phyloP scores from a whole-genome alignment of 192 early-diverging fungal species.

The Entomortierella parvispora region DNA sequence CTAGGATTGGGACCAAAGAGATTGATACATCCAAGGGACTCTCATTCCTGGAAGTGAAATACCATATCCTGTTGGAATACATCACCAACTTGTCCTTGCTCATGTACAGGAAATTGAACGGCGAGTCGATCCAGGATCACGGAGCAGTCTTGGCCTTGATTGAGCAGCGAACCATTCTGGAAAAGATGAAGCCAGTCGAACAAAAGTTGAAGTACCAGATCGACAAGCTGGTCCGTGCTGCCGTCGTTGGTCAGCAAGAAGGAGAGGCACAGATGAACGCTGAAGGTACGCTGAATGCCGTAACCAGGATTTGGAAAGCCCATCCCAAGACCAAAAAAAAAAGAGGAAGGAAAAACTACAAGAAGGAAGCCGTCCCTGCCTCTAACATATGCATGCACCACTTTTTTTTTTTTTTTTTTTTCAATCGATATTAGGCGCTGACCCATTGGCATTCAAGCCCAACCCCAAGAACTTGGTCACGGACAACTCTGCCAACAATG shows the following conservation, averaged over 20 bases:
- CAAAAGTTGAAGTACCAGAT: constrained; percentile 96
- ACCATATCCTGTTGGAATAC: constrained; percentile 88
- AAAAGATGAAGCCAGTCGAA: constrained; percentile 95
- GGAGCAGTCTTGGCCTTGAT: constrained; percentile 74
- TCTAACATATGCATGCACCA: too few relatives aligned
- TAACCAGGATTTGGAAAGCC: neutral
- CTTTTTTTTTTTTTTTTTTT: constrained; percentile 12
- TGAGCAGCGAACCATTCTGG: constrained; percentile 86
- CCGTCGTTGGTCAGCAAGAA: constrained; percentile 61
- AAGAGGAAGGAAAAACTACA: too few relatives aligned
- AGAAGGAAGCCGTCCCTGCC: too few relatives aligned
- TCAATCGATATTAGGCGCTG: constrained; percentile 47
- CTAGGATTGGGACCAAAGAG: constrained; percentile 62
- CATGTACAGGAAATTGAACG: constrained; percentile 82
- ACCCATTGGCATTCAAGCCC: constrained; percentile 94
- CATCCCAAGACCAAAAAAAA: too few relatives aligned
- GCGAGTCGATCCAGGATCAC: constrained; percentile 70
- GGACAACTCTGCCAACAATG: constrained; percentile 53
- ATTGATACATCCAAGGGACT: constrained; percentile 82
- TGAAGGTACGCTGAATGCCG: constrained; percentile 11
- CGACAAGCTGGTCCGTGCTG: constrained; percentile 87
- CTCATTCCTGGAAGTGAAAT: constrained; percentile 91
- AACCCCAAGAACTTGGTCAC: constrained; percentile 76
- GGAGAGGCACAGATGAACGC: constrained; percentile 29
- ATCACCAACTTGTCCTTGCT: constrained; percentile 81